A percentile compares a stretch with the other conserved stretches of the same genome.
Evolutionary conservation across 1,139 yeast genomes (phyloP).

Genomic region (Sugiyamaella paludigena): DNA sequence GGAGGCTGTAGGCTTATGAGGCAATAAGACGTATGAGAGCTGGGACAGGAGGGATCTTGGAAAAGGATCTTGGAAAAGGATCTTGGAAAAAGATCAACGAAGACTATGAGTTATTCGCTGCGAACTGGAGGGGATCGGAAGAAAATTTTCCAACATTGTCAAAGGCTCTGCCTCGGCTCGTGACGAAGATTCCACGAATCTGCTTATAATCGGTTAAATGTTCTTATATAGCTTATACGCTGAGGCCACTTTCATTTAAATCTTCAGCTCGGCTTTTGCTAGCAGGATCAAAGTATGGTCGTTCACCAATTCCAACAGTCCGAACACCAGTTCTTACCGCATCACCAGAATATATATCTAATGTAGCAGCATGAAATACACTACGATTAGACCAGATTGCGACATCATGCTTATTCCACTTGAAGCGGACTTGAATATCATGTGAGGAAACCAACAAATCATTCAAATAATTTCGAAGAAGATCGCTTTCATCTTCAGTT

Average conservation of each 20-base stretch:
- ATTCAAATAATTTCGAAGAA: slow-evolving; percentile 19
- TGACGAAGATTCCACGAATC: too few relatives aligned
- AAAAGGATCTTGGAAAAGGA: too few relatives aligned
- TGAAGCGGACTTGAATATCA: slow-evolving; percentile 43
- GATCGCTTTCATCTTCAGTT: slow-evolving; percentile 38
- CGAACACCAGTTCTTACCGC: slow-evolving; percentile 30
- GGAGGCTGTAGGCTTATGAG: too few relatives aligned
- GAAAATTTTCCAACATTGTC: too few relatives aligned
- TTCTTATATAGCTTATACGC: not conserved
- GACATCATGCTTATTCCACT: slow-evolving; percentile 57
- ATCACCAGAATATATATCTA: slow-evolving; percentile 14
- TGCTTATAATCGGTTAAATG: too few relatives aligned
- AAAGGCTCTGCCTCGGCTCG: too few relatives aligned
- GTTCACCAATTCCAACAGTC: slow-evolving; percentile 31
- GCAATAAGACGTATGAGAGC: too few relatives aligned
- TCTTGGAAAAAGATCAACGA: too few relatives aligned
- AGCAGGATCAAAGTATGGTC: slow-evolving; percentile 25
- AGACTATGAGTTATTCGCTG: too few relatives aligned
- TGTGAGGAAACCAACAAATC: slow-evolving; percentile 20
- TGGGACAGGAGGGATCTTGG: too few relatives aligned
- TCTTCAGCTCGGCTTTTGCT: slow-evolving; percentile 1
- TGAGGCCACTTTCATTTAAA: not conserved
- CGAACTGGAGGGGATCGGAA: too few relatives aligned
- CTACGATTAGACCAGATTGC: slow-evolving; percentile 42
- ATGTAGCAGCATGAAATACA: slow-evolving; percentile 33